These are phyloP conservation scores for Leccinum truebloodii DNA, from an alignment of 768 basidiomycete genomes.

Conservation along the genomic window DNA sequence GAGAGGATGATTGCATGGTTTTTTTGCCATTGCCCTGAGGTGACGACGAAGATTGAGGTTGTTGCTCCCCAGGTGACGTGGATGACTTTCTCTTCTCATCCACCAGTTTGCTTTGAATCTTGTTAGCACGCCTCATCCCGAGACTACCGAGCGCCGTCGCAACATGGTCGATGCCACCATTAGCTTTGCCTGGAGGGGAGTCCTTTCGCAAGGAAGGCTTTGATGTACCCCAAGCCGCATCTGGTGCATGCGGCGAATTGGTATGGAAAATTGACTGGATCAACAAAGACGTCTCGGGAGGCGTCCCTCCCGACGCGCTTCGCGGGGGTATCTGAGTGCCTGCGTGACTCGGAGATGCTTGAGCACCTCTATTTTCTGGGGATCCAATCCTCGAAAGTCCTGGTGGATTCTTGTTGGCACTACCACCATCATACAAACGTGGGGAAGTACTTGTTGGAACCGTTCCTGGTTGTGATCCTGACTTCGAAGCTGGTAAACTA, in stretches of 20 bases:
- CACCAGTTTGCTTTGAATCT: constrained; percentile 17
- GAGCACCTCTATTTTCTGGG: constrained; percentile 14
- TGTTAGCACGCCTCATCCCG: constrained; percentile 32
- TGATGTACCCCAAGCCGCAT: constrained; percentile 18
- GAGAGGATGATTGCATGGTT: constrained; percentile 31
- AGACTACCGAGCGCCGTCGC: constrained; percentile 29
- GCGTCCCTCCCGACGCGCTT: constrained; percentile 7
- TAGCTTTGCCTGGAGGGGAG: constrained; percentile 13
- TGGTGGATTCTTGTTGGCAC: constrained; percentile 6
- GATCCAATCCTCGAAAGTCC: constrained; percentile 21
- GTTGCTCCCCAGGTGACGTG: constrained; percentile 20
- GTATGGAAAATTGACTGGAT: constrained; percentile 20
- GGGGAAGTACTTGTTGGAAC: constrained; percentile 13
- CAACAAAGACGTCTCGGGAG: constrained; percentile 8
- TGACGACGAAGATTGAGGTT: constrained; percentile 11
- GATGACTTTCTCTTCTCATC: constrained; percentile 26
- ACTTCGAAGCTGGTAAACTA: constrained; percentile 14
- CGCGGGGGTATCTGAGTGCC: constrained; percentile 7
- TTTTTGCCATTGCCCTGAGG: constrained; percentile 18
- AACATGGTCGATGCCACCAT: constrained; percentile 21
- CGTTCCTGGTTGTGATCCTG: constrained; percentile 11
- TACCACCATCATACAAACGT: constrained; percentile 7
- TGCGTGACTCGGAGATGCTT: constrained; percentile 9
- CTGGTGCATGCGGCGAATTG: constrained; percentile 5
- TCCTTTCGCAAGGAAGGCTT: constrained; percentile 18